These are phyloP conservation scores for Pulveroboletus ravenelii DNA, from an alignment of 768 basidiomycete species.

Conservation along the genomic window DNA sequence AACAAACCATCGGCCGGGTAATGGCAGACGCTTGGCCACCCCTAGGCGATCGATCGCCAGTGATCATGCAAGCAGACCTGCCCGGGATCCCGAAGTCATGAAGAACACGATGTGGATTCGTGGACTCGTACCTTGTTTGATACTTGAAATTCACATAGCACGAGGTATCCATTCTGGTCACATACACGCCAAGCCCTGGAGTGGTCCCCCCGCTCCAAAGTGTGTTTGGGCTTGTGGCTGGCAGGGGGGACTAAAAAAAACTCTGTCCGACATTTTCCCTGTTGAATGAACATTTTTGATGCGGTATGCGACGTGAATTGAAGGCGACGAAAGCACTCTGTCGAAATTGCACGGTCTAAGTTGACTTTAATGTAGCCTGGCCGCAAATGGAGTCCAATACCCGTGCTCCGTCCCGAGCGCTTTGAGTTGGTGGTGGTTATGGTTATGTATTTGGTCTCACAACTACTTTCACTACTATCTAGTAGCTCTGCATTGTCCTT, in stretches of 20 bases:
- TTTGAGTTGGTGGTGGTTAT: background rate
- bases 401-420: no score
- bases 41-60: background rate
- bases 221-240: background rate
- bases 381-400: background rate
- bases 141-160: background rate
- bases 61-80: no score
- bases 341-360: background rate
- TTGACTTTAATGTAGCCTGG: background rate
- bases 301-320: background rate
- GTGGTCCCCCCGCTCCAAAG: background rate
- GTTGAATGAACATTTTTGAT: background rate
- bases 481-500: no score
- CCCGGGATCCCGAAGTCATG: no score
- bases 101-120: background rate
- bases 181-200: background rate
- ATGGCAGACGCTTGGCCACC: no score
- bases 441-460: no score
- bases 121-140: background rate
- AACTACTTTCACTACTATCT: no score
- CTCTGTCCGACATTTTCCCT: no score
- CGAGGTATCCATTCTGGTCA: background rate
- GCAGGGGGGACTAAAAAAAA: background rate
- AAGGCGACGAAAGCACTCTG: background rate
- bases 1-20: slow-evolving; percentile 8